A percentile compares a stretch with the other conserved stretches of the same genome.
These are phyloP conservation scores for Canariomyces notabilis DNA, from an alignment of 2,329 filamentous ascomycete genomes.

Conservation along the genomic window DNA sequence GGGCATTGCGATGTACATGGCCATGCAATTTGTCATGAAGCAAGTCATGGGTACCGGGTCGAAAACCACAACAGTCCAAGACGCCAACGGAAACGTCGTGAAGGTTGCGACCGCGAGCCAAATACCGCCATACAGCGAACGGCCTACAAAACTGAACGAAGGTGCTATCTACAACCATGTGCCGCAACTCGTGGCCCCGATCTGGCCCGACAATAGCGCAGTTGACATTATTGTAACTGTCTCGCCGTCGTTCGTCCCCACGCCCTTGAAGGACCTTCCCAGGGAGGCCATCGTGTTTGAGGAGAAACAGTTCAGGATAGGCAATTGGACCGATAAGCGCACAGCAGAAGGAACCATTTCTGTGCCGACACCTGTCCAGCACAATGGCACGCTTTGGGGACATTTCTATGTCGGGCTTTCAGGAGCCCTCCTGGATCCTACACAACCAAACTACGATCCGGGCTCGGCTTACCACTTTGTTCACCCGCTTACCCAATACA, in stretches of 20 bases:
- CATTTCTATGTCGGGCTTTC: conserved; percentile 84
- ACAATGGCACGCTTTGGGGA: conserved; percentile 90
- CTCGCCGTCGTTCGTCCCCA: conserved; percentile 66
- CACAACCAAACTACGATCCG: conserved; percentile 64
- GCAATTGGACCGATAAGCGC: conserved; percentile 74
- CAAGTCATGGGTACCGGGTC: conserved; percentile 47
- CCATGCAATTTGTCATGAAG: conserved; percentile 53
- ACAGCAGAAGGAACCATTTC: conserved; percentile 70
- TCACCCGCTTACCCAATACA: conserved; percentile 81
- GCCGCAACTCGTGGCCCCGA: conserved; percentile 71
- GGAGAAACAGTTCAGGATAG: conserved; percentile 74
- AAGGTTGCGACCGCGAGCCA: conserved; percentile 49
- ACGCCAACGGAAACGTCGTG: conserved; percentile 49
- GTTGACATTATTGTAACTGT: conserved; percentile 84
- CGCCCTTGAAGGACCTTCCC: conserved; percentile 60
- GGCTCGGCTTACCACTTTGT: conserved; percentile 76
- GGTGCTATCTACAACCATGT: conserved; percentile 59
- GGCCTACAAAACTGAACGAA: conserved; percentile 56
- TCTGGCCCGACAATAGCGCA: conserved; percentile 75
- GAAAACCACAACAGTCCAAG: conserved; percentile 39
- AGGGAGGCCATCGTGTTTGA: conserved; percentile 67
- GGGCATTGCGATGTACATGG: conserved; percentile 53
- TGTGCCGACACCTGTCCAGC: conserved; percentile 74
- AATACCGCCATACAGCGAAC: conserved; percentile 61
- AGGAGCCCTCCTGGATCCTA: conserved; percentile 72